A percentile compares a stretch with the other conserved stretches of the same genome.
phyloP scores from a whole-genome alignment of 192 early-diverging fungal genomes.

The Hyaloraphidium curvatum region DNA sequence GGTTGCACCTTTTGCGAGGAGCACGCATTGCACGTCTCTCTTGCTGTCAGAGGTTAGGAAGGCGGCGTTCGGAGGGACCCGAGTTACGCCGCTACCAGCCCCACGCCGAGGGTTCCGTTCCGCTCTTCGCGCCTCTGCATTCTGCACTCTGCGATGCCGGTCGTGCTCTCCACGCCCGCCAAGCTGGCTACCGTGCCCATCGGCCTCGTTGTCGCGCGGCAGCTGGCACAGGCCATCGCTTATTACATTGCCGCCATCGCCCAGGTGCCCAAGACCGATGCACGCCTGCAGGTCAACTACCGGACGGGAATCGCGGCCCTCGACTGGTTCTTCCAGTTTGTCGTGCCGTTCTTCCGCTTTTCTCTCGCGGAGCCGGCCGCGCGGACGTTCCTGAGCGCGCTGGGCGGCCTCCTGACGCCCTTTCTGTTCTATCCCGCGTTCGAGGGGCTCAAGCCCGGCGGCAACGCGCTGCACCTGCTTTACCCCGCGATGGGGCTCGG shows the following conservation, averaged over 20 bases:
- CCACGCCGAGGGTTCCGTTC: too few species aligned
- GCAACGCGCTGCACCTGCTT: not conserved
- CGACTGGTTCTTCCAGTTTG: not conserved
- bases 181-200: not conserved
- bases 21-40: too few species aligned
- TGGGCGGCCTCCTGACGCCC: not conserved
- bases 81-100: too few species aligned
- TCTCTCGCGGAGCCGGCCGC: not conserved
- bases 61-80: too few species aligned
- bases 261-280: not conserved
- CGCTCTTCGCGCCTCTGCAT: too few species aligned
- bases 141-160: too few species aligned
- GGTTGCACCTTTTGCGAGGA: too few species aligned
- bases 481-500: not conserved
- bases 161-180: too few species aligned
- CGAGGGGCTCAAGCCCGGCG: slow-evolving; percentile 4
- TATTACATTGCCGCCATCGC: not conserved
- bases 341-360: slow-evolving; percentile 1
- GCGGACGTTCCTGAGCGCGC: not conserved
- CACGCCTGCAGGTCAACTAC: not conserved
- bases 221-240: not conserved
- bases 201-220: not conserved
- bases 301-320: not conserved
- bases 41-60: too few species aligned
- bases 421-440: not conserved